Percentiles rank a stretch among this genome's conserved stretches.
Conservation (phyloP, 371 early-diverging fungal genomes). For the Syncephalastrum racemosum region DNA sequence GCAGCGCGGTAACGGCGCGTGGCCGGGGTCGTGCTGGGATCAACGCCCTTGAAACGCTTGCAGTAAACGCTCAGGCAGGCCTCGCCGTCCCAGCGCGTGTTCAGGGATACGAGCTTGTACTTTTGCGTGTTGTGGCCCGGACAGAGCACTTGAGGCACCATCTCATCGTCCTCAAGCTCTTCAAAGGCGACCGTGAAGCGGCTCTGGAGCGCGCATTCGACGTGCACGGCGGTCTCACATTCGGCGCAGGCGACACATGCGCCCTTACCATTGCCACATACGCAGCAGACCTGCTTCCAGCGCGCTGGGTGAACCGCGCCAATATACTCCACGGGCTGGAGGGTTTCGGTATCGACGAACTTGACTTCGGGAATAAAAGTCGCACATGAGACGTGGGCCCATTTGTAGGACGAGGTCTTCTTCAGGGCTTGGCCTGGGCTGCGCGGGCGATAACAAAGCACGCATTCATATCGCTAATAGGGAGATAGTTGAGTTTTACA, state of each 20-base stretch:
- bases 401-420: conserved; percentile 81
- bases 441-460: conserved; percentile 51
- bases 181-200: conserved; percentile 48
- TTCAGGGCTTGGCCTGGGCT: conserved; percentile 71
- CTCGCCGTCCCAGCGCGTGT: conserved; percentile 8
- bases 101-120: background rate
- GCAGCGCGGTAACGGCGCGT: conserved; percentile 28
- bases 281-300: conserved; percentile 55
- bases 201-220: conserved; percentile 50
- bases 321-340: conserved; percentile 80
- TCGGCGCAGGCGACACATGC: conserved; percentile 42
- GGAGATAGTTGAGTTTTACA: background rate
- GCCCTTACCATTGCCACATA: conserved; percentile 47
- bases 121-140: background rate
- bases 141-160: conserved; percentile 4
- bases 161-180: conserved; percentile 10
- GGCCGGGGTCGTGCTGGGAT: conserved; percentile 35
- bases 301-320: conserved; percentile 65
- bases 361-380: conserved; percentile 78
- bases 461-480: conserved; percentile 56
- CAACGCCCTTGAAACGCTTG: conserved; percentile 28
- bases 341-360: conserved; percentile 59
- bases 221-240: conserved; percentile 40
- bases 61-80: conserved; percentile 26
- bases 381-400: conserved; percentile 95